Conservation (phyloP, 2,329 filamentous ascomycete genomes). For the Emergomyces orientalis region DNA sequence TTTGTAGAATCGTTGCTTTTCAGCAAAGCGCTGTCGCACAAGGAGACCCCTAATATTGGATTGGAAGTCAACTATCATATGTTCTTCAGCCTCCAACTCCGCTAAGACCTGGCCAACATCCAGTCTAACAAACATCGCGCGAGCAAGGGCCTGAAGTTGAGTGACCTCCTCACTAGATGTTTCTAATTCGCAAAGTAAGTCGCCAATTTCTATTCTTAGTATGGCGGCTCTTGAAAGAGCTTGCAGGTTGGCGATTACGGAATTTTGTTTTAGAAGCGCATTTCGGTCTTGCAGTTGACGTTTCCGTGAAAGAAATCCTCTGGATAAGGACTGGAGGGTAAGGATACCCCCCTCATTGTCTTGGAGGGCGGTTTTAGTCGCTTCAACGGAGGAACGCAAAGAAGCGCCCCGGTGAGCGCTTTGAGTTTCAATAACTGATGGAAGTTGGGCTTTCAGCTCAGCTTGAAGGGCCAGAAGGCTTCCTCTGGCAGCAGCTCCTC, state of each 20-base stretch:
- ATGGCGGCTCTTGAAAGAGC: slow-evolving; percentile 34
- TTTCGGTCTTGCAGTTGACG: slow-evolving; percentile 24
- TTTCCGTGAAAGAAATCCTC: slow-evolving; percentile 33
- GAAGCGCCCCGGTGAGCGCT: slow-evolving; percentile 26
- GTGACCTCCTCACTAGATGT: slow-evolving; percentile 58
- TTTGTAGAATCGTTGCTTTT: slow-evolving; percentile 80
- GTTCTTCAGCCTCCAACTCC: slow-evolving; percentile 74
- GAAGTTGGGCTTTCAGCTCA: slow-evolving; percentile 23
- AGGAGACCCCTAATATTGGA: slow-evolving; percentile 62
- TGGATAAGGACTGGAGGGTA: slow-evolving; percentile 44
- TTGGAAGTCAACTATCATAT: slow-evolving; percentile 65
- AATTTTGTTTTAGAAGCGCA: slow-evolving; percentile 25
- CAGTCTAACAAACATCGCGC: slow-evolving; percentile 69
- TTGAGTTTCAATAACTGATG: slow-evolving; percentile 27
- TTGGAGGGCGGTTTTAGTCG: slow-evolving; percentile 32
- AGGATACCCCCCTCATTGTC: slow-evolving; percentile 37
- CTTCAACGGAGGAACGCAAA: slow-evolving; percentile 25
- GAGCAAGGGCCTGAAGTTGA: slow-evolving; percentile 62
- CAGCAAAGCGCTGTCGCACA: slow-evolving; percentile 64
- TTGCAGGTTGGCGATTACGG: slow-evolving; percentile 30
- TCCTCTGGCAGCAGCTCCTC: slow-evolving; percentile 30
- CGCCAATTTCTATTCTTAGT: slow-evolving; percentile 32
- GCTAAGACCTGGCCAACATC: slow-evolving; percentile 64
- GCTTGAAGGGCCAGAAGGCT: slow-evolving; percentile 21
- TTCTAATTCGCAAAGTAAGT: slow-evolving; percentile 59